Evolutionary conservation across 352 stramenopile genomes (phyloP), one percentile per base, ranked within the genome.

Genomic region (Pythium angustatum): DNA sequence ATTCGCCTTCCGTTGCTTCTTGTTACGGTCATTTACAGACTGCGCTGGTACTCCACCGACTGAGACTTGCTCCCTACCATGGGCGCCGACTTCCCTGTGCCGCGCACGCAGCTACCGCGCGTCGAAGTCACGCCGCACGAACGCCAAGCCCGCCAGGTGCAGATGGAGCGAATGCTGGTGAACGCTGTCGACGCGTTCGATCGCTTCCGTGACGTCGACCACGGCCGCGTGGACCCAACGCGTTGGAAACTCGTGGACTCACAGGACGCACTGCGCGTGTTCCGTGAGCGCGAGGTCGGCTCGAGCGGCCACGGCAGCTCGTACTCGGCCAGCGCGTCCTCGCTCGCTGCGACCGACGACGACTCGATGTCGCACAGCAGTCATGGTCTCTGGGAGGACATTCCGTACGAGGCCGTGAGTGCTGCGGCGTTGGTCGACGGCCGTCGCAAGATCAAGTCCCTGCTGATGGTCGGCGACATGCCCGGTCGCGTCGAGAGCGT

Each of bases 401-500:
- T 63, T 65, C 51, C 69, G 63, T 40, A 66, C 74, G 4, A 80
- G 69, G 17, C 75, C 3, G 62, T 68, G 0, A 78, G 62, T 53
- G 15, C 53, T 28, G 17, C 64, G 64, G 38, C 24, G n/a, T 24
- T 52, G 5, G 33, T 14, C 22, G 48, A 57, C 10, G 31, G 33
- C 34, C 34, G 58, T 14, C 33, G 41, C 21, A 55, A 49, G 24
- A 10, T 40, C 30, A 57, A 60, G 33, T 36, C 43, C 22, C 75
- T 87, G 69, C 62, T 86, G 22, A 68, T 87, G 22, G 78, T 79
- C 19, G 81, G 81, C 34, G 72, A 78, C 26, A 63, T 75, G 34
- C 63, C 66, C 24, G 81, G 81, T 17, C 73, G 69, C 34, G 68
- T 90, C 5, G 81, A 88, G 51, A 79, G 83, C 66, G 73, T 73